phyloP scores from a whole-genome alignment of 345 rosid species.

The Toxicodendron radicans region DNA sequence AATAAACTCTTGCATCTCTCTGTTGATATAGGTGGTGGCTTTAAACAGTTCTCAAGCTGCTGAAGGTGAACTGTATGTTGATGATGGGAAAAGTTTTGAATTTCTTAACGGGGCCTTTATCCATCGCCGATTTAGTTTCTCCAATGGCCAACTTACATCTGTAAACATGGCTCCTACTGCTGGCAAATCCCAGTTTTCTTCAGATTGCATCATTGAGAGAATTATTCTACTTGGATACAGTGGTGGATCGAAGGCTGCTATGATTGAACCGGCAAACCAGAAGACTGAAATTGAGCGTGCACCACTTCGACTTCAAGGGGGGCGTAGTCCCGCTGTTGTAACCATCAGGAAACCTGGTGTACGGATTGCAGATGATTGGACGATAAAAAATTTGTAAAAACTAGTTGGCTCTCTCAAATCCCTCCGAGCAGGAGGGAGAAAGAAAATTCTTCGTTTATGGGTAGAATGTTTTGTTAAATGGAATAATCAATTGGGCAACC shows the following conservation, averaged over 20 bases:
- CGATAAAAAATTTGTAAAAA: constrained; percentile 58
- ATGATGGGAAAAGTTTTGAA: constrained; percentile 85
- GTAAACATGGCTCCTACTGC: constrained; percentile 38
- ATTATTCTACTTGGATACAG: constrained; percentile 68
- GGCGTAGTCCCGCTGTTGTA: constrained; percentile 41
- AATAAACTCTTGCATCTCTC: neutral
- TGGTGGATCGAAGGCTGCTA: constrained; percentile 50
- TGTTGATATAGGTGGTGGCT: constrained; percentile 68
- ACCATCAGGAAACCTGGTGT: constrained; percentile 88
- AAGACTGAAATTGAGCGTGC: constrained; percentile 65
- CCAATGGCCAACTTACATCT: constrained; percentile 68
- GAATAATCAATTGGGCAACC: too few species aligned
- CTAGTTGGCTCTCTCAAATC: constrained; percentile 2
- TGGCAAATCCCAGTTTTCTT: constrained; percentile 46
- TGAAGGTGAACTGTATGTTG: constrained; percentile 89
- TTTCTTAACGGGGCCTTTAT: constrained; percentile 68
- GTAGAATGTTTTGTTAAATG: too few species aligned
- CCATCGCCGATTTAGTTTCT: constrained; percentile 77
- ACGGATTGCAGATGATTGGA: constrained; percentile 78
- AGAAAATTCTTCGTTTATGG: neutral
- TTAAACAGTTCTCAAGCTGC: constrained; percentile 87
- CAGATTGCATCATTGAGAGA: constrained; percentile 67
- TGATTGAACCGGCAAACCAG: constrained; percentile 65
- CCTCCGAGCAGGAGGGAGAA: neutral
- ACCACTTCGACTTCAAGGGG: constrained; percentile 53